Conservation (phyloP, 345 rosid species). For the Draba incana region DNA sequence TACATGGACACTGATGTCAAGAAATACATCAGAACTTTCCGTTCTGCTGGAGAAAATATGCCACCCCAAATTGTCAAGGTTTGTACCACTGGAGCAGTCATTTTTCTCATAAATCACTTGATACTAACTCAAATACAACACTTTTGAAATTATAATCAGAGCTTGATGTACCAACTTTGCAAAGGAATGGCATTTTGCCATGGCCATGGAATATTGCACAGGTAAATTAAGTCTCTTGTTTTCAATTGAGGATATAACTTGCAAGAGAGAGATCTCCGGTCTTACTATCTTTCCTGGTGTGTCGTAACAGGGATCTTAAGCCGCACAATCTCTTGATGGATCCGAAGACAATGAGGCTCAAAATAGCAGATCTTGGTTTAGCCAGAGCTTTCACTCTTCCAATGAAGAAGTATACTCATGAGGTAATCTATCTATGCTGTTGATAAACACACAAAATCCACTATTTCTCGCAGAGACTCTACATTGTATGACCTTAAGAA, state of each 20-base stretch:
- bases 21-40: constrained; percentile 77
- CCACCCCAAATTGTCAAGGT: constrained; percentile 66
- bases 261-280: background rate
- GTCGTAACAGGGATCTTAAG: constrained; percentile 75
- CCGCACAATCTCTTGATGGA: constrained; percentile 99
- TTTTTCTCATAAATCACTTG: background rate
- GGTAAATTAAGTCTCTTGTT: constrained; percentile 46
- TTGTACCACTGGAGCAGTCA: background rate
- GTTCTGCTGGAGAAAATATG: constrained; percentile 58
- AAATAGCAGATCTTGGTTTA: constrained; percentile 96
- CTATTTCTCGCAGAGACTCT: background rate
- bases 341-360: constrained; percentile 76
- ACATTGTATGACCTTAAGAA: background rate
- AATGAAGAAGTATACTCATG: constrained; percentile 92
- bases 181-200: constrained; percentile 96
- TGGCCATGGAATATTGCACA: constrained; percentile 93
- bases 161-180: constrained; percentile 96
- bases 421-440: constrained; percentile 47
- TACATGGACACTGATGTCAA: constrained; percentile 93
- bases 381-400: constrained; percentile 94
- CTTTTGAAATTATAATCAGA: constrained; percentile 47
- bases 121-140: background rate
- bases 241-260: no score
- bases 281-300: constrained; percentile 14
- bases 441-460: background rate